phyloP scores from a whole-genome alignment of 2,329 filamentous ascomycete species.

The Mycosphaerella sp. region DNA sequence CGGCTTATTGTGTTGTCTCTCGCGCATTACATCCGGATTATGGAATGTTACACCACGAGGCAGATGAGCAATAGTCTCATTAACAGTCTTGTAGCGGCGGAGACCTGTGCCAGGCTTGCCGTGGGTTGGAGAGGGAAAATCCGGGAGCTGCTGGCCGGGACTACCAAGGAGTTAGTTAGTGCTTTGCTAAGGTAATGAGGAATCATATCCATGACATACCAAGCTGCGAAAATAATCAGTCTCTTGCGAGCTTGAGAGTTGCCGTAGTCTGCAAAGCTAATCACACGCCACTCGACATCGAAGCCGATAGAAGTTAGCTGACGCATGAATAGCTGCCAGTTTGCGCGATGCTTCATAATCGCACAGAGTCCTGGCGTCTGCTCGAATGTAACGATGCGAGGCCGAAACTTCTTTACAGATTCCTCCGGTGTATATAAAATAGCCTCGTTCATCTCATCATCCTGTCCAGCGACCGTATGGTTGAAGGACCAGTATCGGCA shows the following conservation, averaged over 20 bases:
- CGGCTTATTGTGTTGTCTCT: constrained; percentile 26
- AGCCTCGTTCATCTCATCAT: constrained; percentile 63
- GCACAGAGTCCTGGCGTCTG: constrained; percentile 64
- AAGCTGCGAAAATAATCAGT: constrained; percentile 49
- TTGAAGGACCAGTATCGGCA: constrained; percentile 71
- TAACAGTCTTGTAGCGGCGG: constrained; percentile 16
- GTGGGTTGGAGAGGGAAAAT: constrained; percentile 49
- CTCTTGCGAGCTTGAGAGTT: constrained; percentile 46
- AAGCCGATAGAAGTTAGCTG: constrained; percentile 62
- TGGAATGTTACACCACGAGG: constrained; percentile 32
- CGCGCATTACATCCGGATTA: constrained; percentile 34
- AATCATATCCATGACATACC: constrained; percentile 38
- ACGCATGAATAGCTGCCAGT: constrained; percentile 55
- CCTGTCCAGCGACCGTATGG: constrained; percentile 54
- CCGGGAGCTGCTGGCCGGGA: constrained; percentile 64
- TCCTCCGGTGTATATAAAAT: constrained; percentile 41
- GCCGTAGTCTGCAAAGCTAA: constrained; percentile 48
- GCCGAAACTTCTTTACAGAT: constrained; percentile 53
- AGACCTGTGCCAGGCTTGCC: constrained; percentile 25
- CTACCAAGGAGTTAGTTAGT: constrained; percentile 37
- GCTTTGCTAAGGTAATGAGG: too few relatives aligned
- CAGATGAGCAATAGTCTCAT: constrained; percentile 27
- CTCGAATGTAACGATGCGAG: constrained; percentile 69
- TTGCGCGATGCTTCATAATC: constrained; percentile 43
- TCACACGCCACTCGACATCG: constrained; percentile 62